Evolutionary conservation across 2,329 filamentous ascomycete species (phyloP), one percentile per base, ranked within the genome.

Genomic region (Fusarium nelsonii): DNA sequence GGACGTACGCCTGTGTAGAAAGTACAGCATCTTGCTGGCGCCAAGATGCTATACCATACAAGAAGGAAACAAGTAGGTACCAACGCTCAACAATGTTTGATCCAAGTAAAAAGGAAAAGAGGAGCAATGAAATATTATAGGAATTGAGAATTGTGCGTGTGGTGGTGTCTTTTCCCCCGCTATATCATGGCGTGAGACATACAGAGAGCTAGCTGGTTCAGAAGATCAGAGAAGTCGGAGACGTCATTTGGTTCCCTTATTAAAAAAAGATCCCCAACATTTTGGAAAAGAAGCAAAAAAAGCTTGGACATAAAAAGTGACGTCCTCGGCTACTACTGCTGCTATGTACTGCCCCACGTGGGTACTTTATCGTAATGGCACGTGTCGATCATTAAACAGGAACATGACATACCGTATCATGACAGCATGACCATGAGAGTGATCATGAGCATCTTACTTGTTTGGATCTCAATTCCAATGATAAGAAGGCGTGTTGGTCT

Each of bases 271-370:
- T 59, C 67, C 68, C 68, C 67, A 70, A 68, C 67, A 55, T 68
- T 70, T 68, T 70, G 50, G 65, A 68, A 41, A 66, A 70, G 63
- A 61, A 70, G 36, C 41, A 54, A 63, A 63, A 62, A 68, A 60
- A 68, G 62, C 61, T 67, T 58, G 66, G 66, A 61, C 39, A 65
- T 55, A 45, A 58, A 58, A 50, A 52, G 55, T 70, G 67, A 70
- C 67, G 67, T 68, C 48, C 43, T 61, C n/a, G 30, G 52, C 34
- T 43, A 48, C 34, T 43, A 23, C 23, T 23, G 23, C 6, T 23
- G 23, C 23, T 23, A 23, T 23, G 10, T 14, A 48, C 23, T 39
- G 59, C 60, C 59, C 68, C 68, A 71, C 68, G 68, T 70, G 64
- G 59, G 36, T 46, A 43, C 37, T 11, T 41, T 48, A 37, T 34